These are phyloP conservation scores for Miscanthus lutarioriparius DNA, from an alignment of 176 grass and related monocot genomes.

Conservation along the genomic window DNA sequence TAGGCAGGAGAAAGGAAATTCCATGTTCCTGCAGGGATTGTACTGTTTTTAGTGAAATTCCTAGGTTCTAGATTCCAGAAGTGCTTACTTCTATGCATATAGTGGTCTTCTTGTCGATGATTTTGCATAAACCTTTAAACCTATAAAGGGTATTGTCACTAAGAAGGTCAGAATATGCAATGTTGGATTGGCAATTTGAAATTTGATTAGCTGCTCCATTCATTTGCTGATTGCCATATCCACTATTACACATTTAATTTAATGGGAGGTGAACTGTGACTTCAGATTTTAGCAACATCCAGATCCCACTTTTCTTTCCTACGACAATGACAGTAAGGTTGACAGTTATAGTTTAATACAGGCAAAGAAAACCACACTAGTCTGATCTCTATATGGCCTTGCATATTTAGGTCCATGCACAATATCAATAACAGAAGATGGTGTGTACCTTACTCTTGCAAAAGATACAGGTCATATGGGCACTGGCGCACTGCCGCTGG, in stretches of 20 bases:
- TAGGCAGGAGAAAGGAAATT: not conserved
- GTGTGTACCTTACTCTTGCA: not conserved
- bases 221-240: not conserved
- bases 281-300: constrained; percentile 9
- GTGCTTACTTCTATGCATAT: not conserved
- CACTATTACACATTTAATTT: not conserved
- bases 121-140: not conserved
- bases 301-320: not conserved
- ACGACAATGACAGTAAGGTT: not conserved
- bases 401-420: not conserved
- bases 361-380: not conserved
- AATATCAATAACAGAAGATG: not conserved
- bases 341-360: not conserved
- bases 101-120: not conserved
- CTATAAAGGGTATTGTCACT: not conserved
- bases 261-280: constrained; percentile 1
- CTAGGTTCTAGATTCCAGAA: not conserved
- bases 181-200: not conserved
- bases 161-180: not conserved
- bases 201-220: not conserved
- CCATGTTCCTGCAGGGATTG: not conserved
- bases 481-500: too few relatives aligned
- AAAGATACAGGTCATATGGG: not conserved
- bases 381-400: not conserved
- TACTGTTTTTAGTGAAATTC: not conserved